phyloP scores from a whole-genome alignment of 1,284 basidiomycete species.

The Cryptococcus wingfieldii region DNA sequence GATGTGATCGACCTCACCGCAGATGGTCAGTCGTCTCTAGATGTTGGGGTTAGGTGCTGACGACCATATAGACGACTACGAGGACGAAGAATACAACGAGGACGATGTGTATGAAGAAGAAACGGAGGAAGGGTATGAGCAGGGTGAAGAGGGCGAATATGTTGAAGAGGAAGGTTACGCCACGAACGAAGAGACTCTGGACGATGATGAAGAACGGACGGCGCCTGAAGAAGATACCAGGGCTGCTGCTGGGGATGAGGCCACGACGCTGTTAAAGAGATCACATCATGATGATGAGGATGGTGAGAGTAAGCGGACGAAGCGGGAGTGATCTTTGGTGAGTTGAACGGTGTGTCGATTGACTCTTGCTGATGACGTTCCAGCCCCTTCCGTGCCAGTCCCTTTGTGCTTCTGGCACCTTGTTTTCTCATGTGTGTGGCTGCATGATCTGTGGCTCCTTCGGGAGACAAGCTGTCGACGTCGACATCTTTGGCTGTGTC shows the following conservation, averaged over 20 bases:
- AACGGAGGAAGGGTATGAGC: neutral
- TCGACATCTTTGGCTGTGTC: no score
- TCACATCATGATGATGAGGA: neutral
- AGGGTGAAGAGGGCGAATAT: neutral
- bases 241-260: neutral
- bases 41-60: neutral
- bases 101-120: neutral
- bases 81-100: neutral
- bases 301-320: conserved; percentile 11
- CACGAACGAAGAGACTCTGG: conserved; percentile 4
- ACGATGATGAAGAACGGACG: conserved; percentile 2
- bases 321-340: neutral
- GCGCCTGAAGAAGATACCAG: neutral
- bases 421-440: no score
- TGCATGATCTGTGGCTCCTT: no score
- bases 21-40: no score
- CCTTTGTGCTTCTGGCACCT: no score
- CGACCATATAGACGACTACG: neutral
- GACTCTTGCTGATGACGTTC: neutral
- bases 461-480: no score
- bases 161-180: neutral
- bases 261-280: conserved; percentile 1
- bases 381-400: neutral
- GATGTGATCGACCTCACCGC: no score
- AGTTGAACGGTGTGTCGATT: neutral